Percentiles rank a stretch among this genome's conserved stretches.
These are phyloP conservation scores for Citrus medica DNA, from an alignment of 345 rosid genomes.

Conservation along the genomic window DNA sequence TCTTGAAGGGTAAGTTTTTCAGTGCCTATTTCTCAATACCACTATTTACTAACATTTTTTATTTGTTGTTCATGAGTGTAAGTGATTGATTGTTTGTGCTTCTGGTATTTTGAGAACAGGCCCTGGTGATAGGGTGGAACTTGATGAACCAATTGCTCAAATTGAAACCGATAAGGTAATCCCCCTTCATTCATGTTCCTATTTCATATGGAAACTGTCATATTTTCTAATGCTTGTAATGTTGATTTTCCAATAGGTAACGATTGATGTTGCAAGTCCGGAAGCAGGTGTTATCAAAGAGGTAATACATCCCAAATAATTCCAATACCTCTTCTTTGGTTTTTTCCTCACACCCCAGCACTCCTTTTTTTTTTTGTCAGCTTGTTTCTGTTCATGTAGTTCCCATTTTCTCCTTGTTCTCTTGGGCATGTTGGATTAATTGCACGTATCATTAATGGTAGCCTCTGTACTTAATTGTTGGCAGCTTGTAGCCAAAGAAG, in stretches of 20 bases:
- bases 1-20: conserved; percentile 62
- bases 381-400: neutral
- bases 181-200: neutral
- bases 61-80: neutral
- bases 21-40: neutral
- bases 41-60: neutral
- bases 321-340: neutral
- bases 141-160: conserved; percentile 91
- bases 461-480: neutral
- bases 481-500: conserved; percentile 89
- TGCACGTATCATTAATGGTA: neutral
- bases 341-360: neutral
- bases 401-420: neutral
- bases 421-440: neutral
- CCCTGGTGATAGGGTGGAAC: conserved; percentile 87
- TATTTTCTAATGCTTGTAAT: neutral
- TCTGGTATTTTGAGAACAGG: conserved; percentile 38
- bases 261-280: conserved; percentile 79
- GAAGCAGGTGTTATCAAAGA: conserved; percentile 77
- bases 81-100: neutral
- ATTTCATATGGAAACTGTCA: neutral
- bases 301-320: conserved; percentile 34
- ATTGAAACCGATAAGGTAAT: conserved; percentile 95
- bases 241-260: conserved; percentile 13
- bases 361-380: too few relatives aligned